Conservation (phyloP, 805 yeast species). For the Saccharomycopsis malanga region DNA sequence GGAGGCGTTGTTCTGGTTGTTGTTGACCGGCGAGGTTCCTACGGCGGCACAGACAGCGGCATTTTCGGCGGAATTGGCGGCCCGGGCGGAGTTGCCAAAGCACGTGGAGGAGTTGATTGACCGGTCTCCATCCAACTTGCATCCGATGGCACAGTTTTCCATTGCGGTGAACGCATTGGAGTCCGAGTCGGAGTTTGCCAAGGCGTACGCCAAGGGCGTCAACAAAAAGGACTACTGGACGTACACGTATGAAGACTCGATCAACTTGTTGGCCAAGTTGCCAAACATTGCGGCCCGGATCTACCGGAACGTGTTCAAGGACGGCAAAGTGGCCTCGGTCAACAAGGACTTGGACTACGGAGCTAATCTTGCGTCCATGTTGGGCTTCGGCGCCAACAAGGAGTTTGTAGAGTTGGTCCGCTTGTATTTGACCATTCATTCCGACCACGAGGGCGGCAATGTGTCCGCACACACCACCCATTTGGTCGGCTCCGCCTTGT, state of each 20-base stretch:
- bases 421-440: constrained; percentile 72
- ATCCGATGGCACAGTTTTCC: constrained; percentile 88
- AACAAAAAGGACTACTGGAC: constrained; percentile 80
- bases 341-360: constrained; percentile 57
- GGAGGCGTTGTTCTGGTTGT: constrained; percentile 76
- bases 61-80: constrained; percentile 69
- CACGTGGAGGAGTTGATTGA: constrained; percentile 69
- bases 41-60: constrained; percentile 62
- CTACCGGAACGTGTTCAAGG: constrained; percentile 78
- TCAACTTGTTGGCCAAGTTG: constrained; percentile 73
- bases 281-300: constrained; percentile 78
- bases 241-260: constrained; percentile 73
- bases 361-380: constrained; percentile 51
- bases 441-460: constrained; percentile 89
- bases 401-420: constrained; percentile 77
- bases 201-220: constrained; percentile 80
- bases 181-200: constrained; percentile 75
- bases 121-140: constrained; percentile 66
- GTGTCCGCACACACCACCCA: constrained; percentile 85
- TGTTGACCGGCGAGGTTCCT: constrained; percentile 80
- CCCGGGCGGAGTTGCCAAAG: constrained; percentile 69
- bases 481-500: constrained; percentile 75
- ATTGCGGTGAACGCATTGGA: constrained; percentile 78
- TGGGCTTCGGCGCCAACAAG: constrained; percentile 52
- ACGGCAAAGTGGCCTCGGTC: constrained; percentile 55